A percentile compares a stretch with the other conserved stretches of the same genome.
phyloP scores from a whole-genome alignment of 202 grass and related monocot species.

The Dendrocalamus latiflorus region DNA sequence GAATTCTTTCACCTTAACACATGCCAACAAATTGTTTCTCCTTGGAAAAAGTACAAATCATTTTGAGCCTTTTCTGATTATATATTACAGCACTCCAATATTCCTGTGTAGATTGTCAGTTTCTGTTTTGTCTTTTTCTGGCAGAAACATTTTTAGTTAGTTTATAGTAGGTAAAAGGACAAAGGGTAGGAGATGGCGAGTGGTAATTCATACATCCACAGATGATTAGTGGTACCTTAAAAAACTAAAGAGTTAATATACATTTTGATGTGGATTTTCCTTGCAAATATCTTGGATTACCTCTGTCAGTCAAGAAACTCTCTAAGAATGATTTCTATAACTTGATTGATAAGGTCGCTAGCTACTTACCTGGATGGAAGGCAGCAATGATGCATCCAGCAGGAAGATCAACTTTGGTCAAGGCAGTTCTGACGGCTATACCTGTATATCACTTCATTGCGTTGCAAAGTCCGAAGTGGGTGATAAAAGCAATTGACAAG shows the following conservation, averaged over 20 bases:
- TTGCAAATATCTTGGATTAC: no score
- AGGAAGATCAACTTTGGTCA: no score
- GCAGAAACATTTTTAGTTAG: background rate
- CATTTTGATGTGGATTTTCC: no score
- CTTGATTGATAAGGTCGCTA: no score
- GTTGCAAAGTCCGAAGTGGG: no score
- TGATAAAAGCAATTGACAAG: no score
- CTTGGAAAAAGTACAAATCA: background rate
- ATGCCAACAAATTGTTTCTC: background rate
- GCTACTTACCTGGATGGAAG: no score
- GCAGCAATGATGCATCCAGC: no score
- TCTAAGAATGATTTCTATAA: no score
- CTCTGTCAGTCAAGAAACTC: no score
- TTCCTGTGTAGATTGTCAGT: background rate
- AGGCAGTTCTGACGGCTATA: no score
- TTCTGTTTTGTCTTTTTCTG: constrained; percentile 7
- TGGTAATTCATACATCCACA: background rate
- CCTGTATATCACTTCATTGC: no score
- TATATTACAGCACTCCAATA: constrained; percentile 15
- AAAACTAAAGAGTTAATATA: background rate
- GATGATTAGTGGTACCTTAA: background rate
- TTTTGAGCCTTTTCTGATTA: background rate
- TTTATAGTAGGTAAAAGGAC: background rate
- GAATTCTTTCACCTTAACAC: background rate
- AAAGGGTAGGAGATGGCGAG: background rate